These are phyloP conservation scores for Phellopilus nigrolimitatus DNA, from an alignment of 1,284 basidiomycete species.

Conservation along the genomic window DNA sequence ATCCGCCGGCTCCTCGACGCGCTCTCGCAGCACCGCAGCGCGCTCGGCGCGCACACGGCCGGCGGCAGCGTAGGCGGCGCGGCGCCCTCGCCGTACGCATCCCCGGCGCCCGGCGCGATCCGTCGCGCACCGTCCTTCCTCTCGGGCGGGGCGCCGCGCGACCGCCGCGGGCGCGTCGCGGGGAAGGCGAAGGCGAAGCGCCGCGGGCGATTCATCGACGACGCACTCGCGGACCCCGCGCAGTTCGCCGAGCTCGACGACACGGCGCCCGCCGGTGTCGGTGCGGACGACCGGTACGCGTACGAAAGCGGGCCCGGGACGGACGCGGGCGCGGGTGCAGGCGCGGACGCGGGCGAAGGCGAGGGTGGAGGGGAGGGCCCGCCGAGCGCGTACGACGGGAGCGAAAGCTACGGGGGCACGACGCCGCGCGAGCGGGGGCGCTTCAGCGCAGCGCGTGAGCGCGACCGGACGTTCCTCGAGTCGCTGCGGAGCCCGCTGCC, in stretches of 20 bases:
- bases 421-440: conserved; percentile 14
- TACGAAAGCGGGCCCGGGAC: too few species aligned
- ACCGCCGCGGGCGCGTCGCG: conserved; percentile 67
- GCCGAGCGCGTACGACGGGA: neutral
- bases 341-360: neutral
- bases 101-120: conserved; percentile 34
- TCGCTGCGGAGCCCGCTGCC: conserved; percentile 15
- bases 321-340: too few species aligned
- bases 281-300: too few species aligned
- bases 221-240: too few species aligned
- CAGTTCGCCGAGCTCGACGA: neutral
- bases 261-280: neutral
- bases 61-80: conserved; percentile 56
- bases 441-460: conserved; percentile 12
- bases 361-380: neutral
- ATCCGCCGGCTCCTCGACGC: conserved; percentile 25
- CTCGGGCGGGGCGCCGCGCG: conserved; percentile 64
- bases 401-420: conserved; percentile 9
- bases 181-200: conserved; percentile 34
- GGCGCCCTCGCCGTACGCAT: conserved; percentile 52
- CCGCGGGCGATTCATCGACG: conserved; percentile 14
- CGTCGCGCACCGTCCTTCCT: conserved; percentile 60
- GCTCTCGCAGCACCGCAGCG: conserved; percentile 27
- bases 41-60: conserved; percentile 37
- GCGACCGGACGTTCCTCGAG: conserved; percentile 13